Base-by-base conservation (phyloP, 352 stramenopile species). In the Pythium phragmitis region DNA sequence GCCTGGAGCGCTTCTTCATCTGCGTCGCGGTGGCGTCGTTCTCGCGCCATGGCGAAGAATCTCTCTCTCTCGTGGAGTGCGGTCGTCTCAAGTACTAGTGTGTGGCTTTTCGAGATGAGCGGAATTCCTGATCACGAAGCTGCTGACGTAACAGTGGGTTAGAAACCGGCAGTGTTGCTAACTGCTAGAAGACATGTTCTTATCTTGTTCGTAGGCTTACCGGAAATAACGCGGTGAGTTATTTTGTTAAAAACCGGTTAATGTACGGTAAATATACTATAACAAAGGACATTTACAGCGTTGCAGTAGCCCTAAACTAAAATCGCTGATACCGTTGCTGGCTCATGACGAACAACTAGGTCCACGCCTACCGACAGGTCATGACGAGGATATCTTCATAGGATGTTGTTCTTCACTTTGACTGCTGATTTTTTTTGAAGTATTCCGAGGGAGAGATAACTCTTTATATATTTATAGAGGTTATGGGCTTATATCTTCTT, bases 1-100 rank as follows among this genome's bases (percentile, higher is more conserved):
- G 72, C 75, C 69, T 89, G 73, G 7, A 91, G 79, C 46, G 81
- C 80, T 64, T 92, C 80, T 62, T 85, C 82, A 53, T 89, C 83
- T 12, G 79, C 83, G 53, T 92, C 80, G 49, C 79, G 79, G 48
- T 67, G 65, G 58, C 46, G 65, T 51, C 53, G 63, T 19, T 60
- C 47, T 26, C 47, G 59, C 12, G 59, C 59, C 59, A 66, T 66
- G 39, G 34, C 46, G 11, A 30, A 5, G 3, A 30, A 30, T 30
- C 26, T 30, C 26, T 30, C 26, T 28, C 12, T n/a, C 16, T 30
- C 9, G 43, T 5, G 19, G 9, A 9, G 43, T 28, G 43, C 14
- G 26, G 2, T 49, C 43, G 16, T 49, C 17, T 43, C 37, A 3
- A 43, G 11, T 43, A 21, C n/a, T 7, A 48, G 42, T 48, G 16